Percentiles rank a stretch among this genome's conserved stretches.
Conservation (phyloP, 1,139 yeast species). For the Debaryomyces coudertii region DNA sequence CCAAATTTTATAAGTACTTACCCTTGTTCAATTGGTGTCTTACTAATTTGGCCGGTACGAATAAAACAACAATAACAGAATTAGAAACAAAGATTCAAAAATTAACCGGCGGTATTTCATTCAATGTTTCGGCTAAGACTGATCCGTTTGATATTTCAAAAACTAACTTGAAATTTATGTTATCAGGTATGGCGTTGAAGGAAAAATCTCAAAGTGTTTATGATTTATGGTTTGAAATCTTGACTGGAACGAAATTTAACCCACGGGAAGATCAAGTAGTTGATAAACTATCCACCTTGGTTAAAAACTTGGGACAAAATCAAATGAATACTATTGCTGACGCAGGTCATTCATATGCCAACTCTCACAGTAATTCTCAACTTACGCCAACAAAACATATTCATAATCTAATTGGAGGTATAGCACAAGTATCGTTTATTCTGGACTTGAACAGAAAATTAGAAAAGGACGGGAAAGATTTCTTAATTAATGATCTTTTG, state of each 20-base stretch:
- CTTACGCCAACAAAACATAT: constrained; percentile 64
- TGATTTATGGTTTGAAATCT: constrained; percentile 67
- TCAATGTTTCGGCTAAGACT: constrained; percentile 58
- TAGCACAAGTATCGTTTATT: constrained; percentile 74
- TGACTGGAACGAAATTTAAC: constrained; percentile 68
- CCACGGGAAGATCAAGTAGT: constrained; percentile 49
- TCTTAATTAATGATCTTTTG: constrained; percentile 55
- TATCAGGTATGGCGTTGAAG: constrained; percentile 74
- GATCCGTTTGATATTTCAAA: constrained; percentile 53
- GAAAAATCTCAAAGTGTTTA: constrained; percentile 64
- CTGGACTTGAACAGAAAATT: constrained; percentile 57
- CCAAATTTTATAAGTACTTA: constrained; percentile 63
- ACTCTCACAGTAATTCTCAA: constrained; percentile 65
- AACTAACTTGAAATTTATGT: constrained; percentile 49
- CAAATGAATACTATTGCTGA: constrained; percentile 81
- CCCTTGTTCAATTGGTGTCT: constrained; percentile 81
- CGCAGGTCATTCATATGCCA: constrained; percentile 85
- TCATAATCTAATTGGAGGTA: constrained; percentile 67
- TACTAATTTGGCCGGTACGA: constrained; percentile 82
- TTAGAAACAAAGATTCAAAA: constrained; percentile 84
- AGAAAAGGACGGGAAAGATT: constrained; percentile 54
- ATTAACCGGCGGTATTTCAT: constrained; percentile 81
- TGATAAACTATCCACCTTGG: constrained; percentile 71
- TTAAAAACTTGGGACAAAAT: constrained; percentile 76
- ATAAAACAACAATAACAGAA: constrained; percentile 66